Evolutionary conservation across 768 basidiomycete species (phyloP).

Genomic region (Lactifluus pinguis): DNA sequence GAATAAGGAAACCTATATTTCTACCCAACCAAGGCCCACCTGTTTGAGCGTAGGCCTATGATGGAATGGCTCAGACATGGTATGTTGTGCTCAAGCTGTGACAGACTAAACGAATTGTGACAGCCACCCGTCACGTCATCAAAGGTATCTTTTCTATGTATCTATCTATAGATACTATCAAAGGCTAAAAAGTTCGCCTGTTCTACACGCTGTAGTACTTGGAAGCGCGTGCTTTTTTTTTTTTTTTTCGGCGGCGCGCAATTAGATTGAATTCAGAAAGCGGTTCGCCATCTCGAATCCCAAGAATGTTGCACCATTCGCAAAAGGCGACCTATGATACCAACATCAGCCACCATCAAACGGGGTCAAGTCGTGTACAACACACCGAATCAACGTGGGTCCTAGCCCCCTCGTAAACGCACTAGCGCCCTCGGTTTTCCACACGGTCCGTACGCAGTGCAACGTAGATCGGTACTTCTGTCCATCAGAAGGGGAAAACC

Average conservation of each 20-base stretch:
- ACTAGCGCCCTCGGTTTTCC: slow-evolving; percentile 69
- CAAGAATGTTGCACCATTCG: slow-evolving; percentile 94
- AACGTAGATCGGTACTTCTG: slow-evolving; percentile 77
- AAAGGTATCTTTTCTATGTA: not conserved
- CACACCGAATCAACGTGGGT: slow-evolving; percentile 85
- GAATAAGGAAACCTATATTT: slow-evolving; percentile 1
- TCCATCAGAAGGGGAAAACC: slow-evolving; percentile 62
- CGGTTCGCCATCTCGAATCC: slow-evolving; percentile 92
- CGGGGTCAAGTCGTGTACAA: slow-evolving; percentile 16
- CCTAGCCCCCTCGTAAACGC: slow-evolving; percentile 89
- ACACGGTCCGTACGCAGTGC: slow-evolving; percentile 77
- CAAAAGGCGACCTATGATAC: slow-evolving; percentile 72
- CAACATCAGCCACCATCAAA: slow-evolving; percentile 7
- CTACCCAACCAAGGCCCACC: slow-evolving; percentile 28
- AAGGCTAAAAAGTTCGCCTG: not conserved
- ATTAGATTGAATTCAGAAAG: slow-evolving; percentile 35
- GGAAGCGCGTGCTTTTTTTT: not conserved
- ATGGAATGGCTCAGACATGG: slow-evolving; percentile 42
- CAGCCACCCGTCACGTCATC: not conserved
- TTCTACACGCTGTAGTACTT: not conserved
- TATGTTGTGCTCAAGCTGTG: no score
- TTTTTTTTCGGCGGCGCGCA: not conserved
- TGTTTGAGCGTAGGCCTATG: slow-evolving; percentile 84
- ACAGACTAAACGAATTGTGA: not conserved
- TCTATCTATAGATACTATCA: not conserved